Base-by-base conservation (phyloP, 2,329 filamentous ascomycete species). In the Aureobasidium sp. region DNA sequence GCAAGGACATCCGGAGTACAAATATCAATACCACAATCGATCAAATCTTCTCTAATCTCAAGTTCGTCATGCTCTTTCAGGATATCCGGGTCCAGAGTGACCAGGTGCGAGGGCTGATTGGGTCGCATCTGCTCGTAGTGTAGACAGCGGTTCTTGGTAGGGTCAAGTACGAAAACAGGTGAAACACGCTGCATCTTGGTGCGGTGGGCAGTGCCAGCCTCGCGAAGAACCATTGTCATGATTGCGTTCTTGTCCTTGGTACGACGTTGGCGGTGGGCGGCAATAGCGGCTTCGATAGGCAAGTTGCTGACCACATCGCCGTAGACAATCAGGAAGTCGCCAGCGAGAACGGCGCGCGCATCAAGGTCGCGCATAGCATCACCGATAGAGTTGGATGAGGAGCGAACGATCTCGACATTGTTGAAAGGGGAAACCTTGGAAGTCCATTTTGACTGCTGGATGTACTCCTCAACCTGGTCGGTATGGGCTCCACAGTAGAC, bases 341-440 rank as follows among this genome's bases (percentile, higher is more conserved):
- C 88, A 2, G 87, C 87, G 62, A 99, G 90, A 53, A 96, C 78
- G 65, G 88, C 87, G 64, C 93, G 87, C 71, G 87, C 87, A 74
- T 99, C 92, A 58, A 99, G 81, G 72, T 97, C 93, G 60, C 94
- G 89, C 79, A 99, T 90, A 64, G 94, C 92, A 77, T 99, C 94
- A 65, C 94, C 94, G 20, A 94, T 87, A 0, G 92, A 96, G 60
- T 86, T 85, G 34, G 92, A 91, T 55, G 91, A 88, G 5, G 93
- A 93, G 68, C 90, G 89, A 69, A 99, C 87, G 69, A 97, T 89
- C 69, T 91, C 88, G 69, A 97, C 78, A 63, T 84, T 84, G 47
- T 85, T 84, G 74, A 99, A 97, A 2, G 93, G 86, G 17, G 89
- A 90, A 72, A 89, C 91, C 34, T 83, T 78, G 1, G 82, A 79